phyloP scores from a whole-genome alignment of 805 yeast species.

The Hanseniaspora lindneri region DNA sequence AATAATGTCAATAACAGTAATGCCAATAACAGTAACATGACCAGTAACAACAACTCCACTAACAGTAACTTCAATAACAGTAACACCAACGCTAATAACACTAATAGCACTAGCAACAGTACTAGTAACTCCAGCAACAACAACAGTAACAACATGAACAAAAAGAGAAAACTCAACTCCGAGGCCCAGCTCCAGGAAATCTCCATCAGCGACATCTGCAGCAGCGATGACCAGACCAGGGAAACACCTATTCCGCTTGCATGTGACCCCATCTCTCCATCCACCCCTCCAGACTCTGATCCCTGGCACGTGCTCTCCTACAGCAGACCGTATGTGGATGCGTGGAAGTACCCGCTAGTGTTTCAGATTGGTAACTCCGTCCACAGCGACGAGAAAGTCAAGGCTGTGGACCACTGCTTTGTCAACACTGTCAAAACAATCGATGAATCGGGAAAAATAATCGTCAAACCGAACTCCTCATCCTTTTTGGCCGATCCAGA shows the following conservation, averaged over 20 bases:
- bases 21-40: too few species aligned
- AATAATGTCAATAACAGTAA: too few species aligned
- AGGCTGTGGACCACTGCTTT: slow-evolving; percentile 13
- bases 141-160: too few species aligned
- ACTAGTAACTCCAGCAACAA: too few species aligned
- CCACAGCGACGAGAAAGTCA: background rate
- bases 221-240: background rate
- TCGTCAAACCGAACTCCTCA: background rate
- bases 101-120: too few species aligned
- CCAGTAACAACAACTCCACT: too few species aligned
- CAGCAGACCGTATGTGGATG: slow-evolving; percentile 39
- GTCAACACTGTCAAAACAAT: slow-evolving; percentile 3
- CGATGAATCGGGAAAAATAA: background rate
- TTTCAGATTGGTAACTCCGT: slow-evolving; percentile 28
- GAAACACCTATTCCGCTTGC: background rate
- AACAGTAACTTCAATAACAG: too few species aligned
- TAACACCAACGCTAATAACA: too few species aligned
- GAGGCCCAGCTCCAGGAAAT: slow-evolving; percentile 5
- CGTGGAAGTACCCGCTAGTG: slow-evolving; percentile 30
- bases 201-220: background rate
- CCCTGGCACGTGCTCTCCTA: slow-evolving; percentile 27
- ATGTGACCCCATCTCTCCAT: background rate
- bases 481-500: slow-evolving; percentile 25
- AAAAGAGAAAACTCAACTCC: slow-evolving; percentile 14
- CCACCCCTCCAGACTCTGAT: background rate